Percentiles rank a stretch among this genome's conserved stretches.
Evolutionary conservation across 305 asterid genomes (phyloP).

Genomic region (Fraxinus velutina): DNA sequence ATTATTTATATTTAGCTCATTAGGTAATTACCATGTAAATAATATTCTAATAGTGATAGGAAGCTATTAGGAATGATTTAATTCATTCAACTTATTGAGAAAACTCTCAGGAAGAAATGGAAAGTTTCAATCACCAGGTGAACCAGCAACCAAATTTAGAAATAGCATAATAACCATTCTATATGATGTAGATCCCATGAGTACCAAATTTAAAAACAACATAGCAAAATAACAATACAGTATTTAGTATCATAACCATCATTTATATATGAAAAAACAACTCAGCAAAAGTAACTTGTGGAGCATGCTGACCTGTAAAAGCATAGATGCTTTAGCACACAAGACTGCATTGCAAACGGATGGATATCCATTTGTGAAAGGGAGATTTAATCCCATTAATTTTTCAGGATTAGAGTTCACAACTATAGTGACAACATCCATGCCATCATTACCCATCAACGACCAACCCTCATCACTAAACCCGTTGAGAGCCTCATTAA

Average conservation of each 20-base stretch:
- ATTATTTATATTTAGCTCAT: too few relatives aligned
- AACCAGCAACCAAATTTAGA: background rate
- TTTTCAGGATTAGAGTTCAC: constrained; percentile 82
- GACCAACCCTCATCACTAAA: constrained; percentile 81
- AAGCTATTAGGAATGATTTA: background rate
- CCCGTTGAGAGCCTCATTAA: constrained; percentile 84
- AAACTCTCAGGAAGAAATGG: background rate
- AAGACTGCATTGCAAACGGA: constrained; percentile 57
- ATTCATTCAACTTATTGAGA: background rate
- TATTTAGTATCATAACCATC: background rate
- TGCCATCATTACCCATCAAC: constrained; percentile 59
- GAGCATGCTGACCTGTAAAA: constrained; percentile 55
- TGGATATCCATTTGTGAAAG: constrained; percentile 59
- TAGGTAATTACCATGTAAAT: too few relatives aligned
- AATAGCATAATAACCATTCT: background rate
- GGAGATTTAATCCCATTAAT: constrained; percentile 60
- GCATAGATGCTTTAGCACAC: constrained; percentile 95
- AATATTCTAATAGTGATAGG: background rate
- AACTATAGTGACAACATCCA: constrained; percentile 69
- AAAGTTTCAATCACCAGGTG: background rate
- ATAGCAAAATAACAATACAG: background rate
- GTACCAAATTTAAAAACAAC: background rate
- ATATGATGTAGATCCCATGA: background rate
- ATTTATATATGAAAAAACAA: background rate
- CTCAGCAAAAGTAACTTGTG: background rate